Percentiles rank a stretch among this genome's conserved stretches.
Evolutionary conservation across 2,329 filamentous ascomycete genomes (phyloP).

Genomic region (Blumeria hordei): DNA sequence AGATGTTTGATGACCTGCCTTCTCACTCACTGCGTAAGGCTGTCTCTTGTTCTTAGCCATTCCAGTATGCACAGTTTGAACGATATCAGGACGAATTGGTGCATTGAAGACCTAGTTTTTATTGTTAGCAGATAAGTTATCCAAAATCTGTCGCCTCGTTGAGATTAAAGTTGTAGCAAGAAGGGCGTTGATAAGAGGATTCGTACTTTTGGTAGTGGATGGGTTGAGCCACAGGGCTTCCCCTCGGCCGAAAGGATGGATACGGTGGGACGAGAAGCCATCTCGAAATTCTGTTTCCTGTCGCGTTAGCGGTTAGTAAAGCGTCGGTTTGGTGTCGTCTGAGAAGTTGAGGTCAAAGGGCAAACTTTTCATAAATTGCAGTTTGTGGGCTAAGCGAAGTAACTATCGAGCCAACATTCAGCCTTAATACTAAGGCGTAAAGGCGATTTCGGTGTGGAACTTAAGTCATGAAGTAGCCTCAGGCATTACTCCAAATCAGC

Average conservation of each 20-base stretch:
- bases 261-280: constrained; percentile 94
- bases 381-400: too few species aligned
- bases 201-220: constrained; percentile 54
- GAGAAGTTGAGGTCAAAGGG: too few species aligned
- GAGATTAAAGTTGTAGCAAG: too few species aligned
- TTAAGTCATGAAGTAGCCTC: too few species aligned
- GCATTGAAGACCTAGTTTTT: constrained; percentile 55
- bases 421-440: too few species aligned
- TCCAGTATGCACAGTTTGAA: constrained; percentile 86
- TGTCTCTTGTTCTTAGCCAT: constrained; percentile 99
- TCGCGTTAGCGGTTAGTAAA: too few species aligned
- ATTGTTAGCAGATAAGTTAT: constrained; percentile 6
- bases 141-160: not conserved
- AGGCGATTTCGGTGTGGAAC: too few species aligned
- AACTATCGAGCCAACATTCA: too few species aligned
- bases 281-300: constrained; percentile 16
- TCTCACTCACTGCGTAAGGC: constrained; percentile 98
- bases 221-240: constrained; percentile 67
- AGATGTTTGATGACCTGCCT: constrained; percentile 99
- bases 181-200: not conserved
- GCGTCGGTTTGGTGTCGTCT: too few species aligned
- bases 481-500: too few species aligned
- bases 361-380: too few species aligned
- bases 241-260: constrained; percentile 94
- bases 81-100: constrained; percentile 96